Conservation (phyloP, 768 basidiomycete genomes). For the Trametes coccinea region DNA sequence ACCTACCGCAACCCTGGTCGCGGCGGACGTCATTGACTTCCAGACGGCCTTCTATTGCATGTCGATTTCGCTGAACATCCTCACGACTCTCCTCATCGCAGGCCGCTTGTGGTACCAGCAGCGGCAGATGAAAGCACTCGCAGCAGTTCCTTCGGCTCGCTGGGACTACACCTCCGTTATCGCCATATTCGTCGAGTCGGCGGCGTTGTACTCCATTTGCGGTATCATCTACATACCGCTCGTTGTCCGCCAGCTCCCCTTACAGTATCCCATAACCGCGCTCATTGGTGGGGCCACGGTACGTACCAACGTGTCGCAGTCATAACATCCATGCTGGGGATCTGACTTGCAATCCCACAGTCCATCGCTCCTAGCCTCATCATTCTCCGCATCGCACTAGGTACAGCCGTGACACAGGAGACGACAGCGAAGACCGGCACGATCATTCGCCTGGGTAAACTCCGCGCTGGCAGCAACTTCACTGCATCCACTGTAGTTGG, state of each 20-base stretch:
- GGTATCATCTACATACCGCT: slow-evolving; percentile 2
- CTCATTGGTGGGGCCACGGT: background rate
- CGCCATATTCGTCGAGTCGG: background rate
- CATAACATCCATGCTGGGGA: no score
- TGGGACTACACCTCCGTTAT: background rate
- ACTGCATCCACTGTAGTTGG: no score
- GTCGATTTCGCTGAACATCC: background rate
- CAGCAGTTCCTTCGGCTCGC: background rate
- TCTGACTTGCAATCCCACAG: background rate
- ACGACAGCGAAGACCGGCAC: background rate
- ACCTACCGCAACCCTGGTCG: background rate
- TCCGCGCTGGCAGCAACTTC: background rate
- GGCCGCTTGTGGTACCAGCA: background rate
- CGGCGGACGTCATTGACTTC: background rate
- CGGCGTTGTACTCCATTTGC: background rate
- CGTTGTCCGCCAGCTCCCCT: background rate
- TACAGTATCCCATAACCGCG: background rate
- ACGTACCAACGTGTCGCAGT: background rate
- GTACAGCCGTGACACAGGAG: background rate
- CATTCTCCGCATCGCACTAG: background rate
- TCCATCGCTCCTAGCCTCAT: background rate
- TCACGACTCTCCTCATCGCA: background rate
- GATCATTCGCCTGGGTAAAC: background rate
- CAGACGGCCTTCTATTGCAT: background rate
- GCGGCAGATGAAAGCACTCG: background rate